Evolutionary conservation across 345 rosid species (phyloP), one percentile per base, ranked within the genome.

Genomic region (Salix dunnii): DNA sequence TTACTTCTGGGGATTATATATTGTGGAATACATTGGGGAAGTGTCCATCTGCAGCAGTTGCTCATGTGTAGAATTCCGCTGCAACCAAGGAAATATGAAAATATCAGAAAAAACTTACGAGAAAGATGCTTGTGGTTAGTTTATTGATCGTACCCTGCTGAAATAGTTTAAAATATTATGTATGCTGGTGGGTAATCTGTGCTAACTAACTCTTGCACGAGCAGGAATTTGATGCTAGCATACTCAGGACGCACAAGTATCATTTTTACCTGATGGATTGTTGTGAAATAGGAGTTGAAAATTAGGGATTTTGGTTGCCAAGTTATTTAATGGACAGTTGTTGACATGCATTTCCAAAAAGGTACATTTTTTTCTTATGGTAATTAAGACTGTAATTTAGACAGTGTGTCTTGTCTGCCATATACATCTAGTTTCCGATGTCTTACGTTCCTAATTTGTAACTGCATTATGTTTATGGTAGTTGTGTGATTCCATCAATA

Each of bases 1-100:
- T 88, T 72, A 86, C 80, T 46, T 91, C 92, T 13, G 98, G 98
- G 60, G 94, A 96, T 75, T 96, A 96, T 79, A 91, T 93, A 76
- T 76, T 93, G 82, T 93, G 98, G 99, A 93, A 93, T 82, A 96
- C 99, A 43, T 80, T 96, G 76, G 98, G 99, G 75, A 89, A 91
- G 70, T 94, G 97, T 82, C 98, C 84, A 62, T 76, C 98, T 30
- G 70, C 81, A 23, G 80, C 72, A 42, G 58, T 43, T 11, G 55
- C 80, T 55, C 71, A 35, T 67, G 25, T 48, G 14, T 17, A 40
- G 53, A 14, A 43, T n/a, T 61, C n/a, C 10, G 13, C 38, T 7
- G 18, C 31, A 23, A 31, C 42, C 58, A 2, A 18, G 31, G 17
- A 31, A 40, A 20, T 10, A 21, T 8, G 18, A 27, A 16, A 25